phyloP scores from a whole-genome alignment of 2,329 filamentous ascomycete genomes.

The Scytalidium sp. region DNA sequence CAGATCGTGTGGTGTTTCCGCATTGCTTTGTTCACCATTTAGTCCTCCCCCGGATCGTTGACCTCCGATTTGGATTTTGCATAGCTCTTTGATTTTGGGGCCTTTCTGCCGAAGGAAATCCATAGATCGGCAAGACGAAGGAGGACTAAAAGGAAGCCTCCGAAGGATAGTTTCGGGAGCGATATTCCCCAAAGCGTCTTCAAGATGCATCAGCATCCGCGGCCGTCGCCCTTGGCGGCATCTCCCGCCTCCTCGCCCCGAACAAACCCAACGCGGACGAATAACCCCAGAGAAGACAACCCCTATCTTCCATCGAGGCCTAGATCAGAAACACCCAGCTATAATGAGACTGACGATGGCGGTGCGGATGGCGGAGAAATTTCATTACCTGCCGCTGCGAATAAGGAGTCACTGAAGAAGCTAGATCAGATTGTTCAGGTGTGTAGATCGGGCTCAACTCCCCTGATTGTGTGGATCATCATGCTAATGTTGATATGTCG shows the following conservation, averaged over 20 bases:
- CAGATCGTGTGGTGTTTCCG: constrained; percentile 28
- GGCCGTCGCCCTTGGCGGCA: constrained; percentile 67
- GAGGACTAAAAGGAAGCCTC: background rate
- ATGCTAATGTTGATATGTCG: constrained; percentile 2
- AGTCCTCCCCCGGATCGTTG: constrained; percentile 20
- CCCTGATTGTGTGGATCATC: background rate
- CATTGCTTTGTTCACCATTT: constrained; percentile 22
- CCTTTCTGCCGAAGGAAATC: background rate
- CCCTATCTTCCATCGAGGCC: constrained; percentile 38
- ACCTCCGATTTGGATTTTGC: constrained; percentile 15
- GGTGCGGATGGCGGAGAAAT: constrained; percentile 40
- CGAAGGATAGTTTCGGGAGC: constrained; percentile 14
- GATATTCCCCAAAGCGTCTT: constrained; percentile 11
- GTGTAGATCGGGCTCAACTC: constrained; percentile 14
- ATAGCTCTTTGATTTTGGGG: background rate
- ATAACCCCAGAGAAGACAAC: constrained; percentile 69
- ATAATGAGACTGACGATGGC: constrained; percentile 44
- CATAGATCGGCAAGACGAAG: constrained; percentile 9
- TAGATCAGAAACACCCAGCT: constrained; percentile 45
- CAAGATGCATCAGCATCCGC: constrained; percentile 87
- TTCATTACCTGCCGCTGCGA: constrained; percentile 42
- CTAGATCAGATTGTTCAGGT: constrained; percentile 94
- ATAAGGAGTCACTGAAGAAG: constrained; percentile 69
- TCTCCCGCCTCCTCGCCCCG: constrained; percentile 71
- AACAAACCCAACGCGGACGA: constrained; percentile 69